Evolutionary conservation across 352 stramenopile genomes (phyloP).

Genomic region (Globisporangium cylindrosporum): DNA sequence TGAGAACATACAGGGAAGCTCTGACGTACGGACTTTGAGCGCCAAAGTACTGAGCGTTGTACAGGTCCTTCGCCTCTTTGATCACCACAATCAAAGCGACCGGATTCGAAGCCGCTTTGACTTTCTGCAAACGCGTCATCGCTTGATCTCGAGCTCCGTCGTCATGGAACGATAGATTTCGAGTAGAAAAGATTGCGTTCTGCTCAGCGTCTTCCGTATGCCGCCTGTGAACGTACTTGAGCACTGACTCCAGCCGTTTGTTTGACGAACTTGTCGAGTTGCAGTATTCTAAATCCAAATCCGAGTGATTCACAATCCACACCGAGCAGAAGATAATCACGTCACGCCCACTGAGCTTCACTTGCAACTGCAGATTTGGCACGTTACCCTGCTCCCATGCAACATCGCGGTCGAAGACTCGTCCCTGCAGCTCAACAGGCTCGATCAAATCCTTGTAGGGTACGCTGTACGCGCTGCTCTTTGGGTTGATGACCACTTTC

Average conservation of each 20-base stretch:
- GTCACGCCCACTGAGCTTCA: constrained; percentile 78
- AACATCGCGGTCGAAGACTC: constrained; percentile 66
- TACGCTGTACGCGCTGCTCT: constrained; percentile 57
- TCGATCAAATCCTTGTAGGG: constrained; percentile 82
- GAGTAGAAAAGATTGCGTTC: constrained; percentile 57
- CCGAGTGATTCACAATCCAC: constrained; percentile 88
- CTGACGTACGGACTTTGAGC: constrained; percentile 83
- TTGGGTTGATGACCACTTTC: constrained; percentile 78
- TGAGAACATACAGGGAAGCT: constrained; percentile 78
- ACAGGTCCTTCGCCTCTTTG: constrained; percentile 71
- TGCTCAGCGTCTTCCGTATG: constrained; percentile 39
- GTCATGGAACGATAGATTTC: constrained; percentile 60
- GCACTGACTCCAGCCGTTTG: constrained; percentile 59
- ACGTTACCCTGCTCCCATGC: constrained; percentile 71
- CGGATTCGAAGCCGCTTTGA: constrained; percentile 74
- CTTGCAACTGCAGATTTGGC: constrained; percentile 77
- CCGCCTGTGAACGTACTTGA: constrained; percentile 73
- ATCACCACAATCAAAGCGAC: constrained; percentile 83
- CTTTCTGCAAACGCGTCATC: constrained; percentile 65
- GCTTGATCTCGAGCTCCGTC: constrained; percentile 44
- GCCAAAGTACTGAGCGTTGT: constrained; percentile 86
- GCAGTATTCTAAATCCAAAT: constrained; percentile 84
- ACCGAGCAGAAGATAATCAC: constrained; percentile 86
- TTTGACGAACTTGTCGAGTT: constrained; percentile 76
- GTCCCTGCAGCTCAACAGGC: constrained; percentile 61